Evolutionary conservation across 441 rosid genomes (phyloP), one percentile per base, ranked within the genome.

Genomic region (Bocquillonia castaneifolia): DNA sequence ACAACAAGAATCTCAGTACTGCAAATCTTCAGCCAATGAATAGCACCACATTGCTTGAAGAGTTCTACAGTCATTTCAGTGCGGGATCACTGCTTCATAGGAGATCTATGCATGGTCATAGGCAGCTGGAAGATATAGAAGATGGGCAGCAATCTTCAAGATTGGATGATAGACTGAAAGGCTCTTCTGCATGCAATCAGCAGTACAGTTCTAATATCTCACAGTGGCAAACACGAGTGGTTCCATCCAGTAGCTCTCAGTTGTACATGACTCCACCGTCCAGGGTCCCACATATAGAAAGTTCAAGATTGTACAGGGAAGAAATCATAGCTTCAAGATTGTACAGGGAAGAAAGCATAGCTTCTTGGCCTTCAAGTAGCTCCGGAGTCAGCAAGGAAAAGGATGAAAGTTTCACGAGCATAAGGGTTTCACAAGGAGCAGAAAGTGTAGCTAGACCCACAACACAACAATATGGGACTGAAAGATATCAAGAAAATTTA

Each of bases 281-380:
- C 59, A 76, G 76, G 32, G 45, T 69, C 50, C 66, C 42, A 52
- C 84, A 80, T 70, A 74, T 63, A 66, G 88, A 82, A 63, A 72
- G 71, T 61, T 75, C 66, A 59, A 82, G 81, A 39, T 68, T 68
- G 52, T 65, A 68, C 63, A 78, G 76, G 34, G 84, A 80, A 71
- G 93, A 86, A 68, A 76, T 79, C 72, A 76, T 72, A 63, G 76
- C 82, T 76, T 80, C 85, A n/a, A n/a, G n/a, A n/a, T n/a, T n/a
- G n/a, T n/a, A 68, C 63, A 78, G 76, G 34, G 84, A 80, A 71
- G 93, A 86, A 68, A 76, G 80, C 72, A 76, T 72, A 63, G 76
- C 82, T 76, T 80, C 85, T 52, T 72, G 78, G 83, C 77, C 81
- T 63, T 72, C 92, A 70, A 71, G 79, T 53, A 74, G 83, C 75